A percentile compares a stretch with the other conserved stretches of the same genome.
These are phyloP conservation scores for Rubia peregrina DNA, from an alignment of 305 asterid species.

Conservation along the genomic window DNA sequence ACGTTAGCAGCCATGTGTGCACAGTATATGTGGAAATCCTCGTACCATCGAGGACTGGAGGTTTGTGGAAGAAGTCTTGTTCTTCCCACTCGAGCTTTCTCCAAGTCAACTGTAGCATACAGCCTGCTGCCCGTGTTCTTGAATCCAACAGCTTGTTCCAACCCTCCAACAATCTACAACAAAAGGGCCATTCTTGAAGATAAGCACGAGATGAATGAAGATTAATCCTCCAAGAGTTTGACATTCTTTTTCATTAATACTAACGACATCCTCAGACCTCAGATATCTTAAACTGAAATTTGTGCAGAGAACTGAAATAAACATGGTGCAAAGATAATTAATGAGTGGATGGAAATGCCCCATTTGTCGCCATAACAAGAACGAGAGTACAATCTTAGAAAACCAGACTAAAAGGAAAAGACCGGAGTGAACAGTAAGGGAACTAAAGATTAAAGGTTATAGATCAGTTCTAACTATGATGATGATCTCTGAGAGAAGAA, in stretches of 20 bases:
- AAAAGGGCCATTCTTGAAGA: not conserved
- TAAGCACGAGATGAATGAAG: not conserved
- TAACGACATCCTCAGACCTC: too few species aligned
- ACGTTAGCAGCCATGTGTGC: constrained; percentile 66
- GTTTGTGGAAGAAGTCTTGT: constrained; percentile 51
- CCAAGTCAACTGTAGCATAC: constrained; percentile 70
- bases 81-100: constrained; percentile 68
- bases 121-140: constrained; percentile 49
- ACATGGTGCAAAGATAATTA: not conserved
- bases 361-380: too few species aligned
- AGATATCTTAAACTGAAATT: not conserved
- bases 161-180: constrained; percentile 47
- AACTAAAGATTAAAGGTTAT: not conserved
- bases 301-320: not conserved
- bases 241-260: too few species aligned
- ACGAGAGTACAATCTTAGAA: not conserved
- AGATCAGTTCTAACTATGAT: not conserved
- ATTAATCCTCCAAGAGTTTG: too few species aligned
- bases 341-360: too few species aligned
- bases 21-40: constrained; percentile 82
- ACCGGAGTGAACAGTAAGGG: too few species aligned
- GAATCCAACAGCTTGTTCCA: constrained; percentile 58
- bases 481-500: not conserved
- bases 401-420: not conserved
- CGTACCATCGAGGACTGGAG: constrained; percentile 57